Conservation (phyloP, 805 yeast species). For the Trichomonascus vanleenenianus region DNA sequence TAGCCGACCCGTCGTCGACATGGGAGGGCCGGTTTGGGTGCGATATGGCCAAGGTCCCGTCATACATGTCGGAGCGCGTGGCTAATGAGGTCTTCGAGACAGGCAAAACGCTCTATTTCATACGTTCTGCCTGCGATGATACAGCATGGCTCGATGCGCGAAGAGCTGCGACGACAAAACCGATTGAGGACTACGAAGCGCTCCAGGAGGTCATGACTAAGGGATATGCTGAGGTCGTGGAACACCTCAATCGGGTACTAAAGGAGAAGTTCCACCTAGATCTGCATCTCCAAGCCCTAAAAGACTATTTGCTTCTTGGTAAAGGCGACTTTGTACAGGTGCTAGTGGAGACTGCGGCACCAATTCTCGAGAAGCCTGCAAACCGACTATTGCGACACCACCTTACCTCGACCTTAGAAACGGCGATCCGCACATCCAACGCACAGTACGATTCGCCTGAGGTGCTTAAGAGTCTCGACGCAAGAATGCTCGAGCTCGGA, state of each 20-base stretch:
- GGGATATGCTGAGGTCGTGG: slow-evolving; percentile 41
- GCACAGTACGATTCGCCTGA: slow-evolving; percentile 29
- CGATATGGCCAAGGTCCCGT: slow-evolving; percentile 30
- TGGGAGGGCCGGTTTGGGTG: slow-evolving; percentile 22
- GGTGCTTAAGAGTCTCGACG: slow-evolving; percentile 59
- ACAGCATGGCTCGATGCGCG: slow-evolving; percentile 45
- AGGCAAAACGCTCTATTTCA: slow-evolving; percentile 64
- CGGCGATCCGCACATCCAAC: slow-evolving; percentile 43
- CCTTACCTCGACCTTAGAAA: slow-evolving; percentile 54
- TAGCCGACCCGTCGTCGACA: slow-evolving; percentile 13
- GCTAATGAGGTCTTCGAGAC: slow-evolving; percentile 33
- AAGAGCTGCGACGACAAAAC: slow-evolving; percentile 8
- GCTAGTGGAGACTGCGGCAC: slow-evolving; percentile 47
- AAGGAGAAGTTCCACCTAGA: slow-evolving; percentile 41
- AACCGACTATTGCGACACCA: slow-evolving; percentile 55
- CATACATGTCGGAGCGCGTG: slow-evolving; percentile 26
- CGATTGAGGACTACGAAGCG: slow-evolving; percentile 14
- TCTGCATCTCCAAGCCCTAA: slow-evolving; percentile 52
- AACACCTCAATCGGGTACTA: slow-evolving; percentile 43
- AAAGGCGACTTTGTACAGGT: slow-evolving; percentile 77
- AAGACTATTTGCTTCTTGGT: slow-evolving; percentile 60
- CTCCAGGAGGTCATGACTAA: slow-evolving; percentile 29
- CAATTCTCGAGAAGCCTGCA: slow-evolving; percentile 53
- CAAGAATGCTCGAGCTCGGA: slow-evolving; percentile 66
- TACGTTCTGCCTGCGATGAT: slow-evolving; percentile 60